A percentile compares a stretch with the other conserved stretches of the same genome.
Conservation (phyloP, 257 asterid species). For the Fraxinus anomala region DNA sequence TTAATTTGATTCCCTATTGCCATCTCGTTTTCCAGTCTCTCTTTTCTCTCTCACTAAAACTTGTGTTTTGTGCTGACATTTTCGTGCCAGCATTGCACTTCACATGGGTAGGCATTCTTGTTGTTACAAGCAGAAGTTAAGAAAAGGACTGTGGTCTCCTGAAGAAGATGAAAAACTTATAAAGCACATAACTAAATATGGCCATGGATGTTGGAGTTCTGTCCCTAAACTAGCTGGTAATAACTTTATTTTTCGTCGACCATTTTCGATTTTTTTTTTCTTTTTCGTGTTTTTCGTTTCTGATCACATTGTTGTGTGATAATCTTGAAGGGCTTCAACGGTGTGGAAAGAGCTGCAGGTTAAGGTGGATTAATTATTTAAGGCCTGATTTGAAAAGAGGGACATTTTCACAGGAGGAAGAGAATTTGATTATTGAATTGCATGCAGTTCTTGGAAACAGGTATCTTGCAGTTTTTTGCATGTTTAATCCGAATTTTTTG, state of each 20-base stretch:
- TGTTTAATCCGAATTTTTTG: neutral
- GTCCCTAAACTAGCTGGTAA: slow-evolving; percentile 93
- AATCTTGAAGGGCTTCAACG: slow-evolving; percentile 63
- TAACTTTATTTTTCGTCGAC: neutral
- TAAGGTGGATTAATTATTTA: slow-evolving; percentile 88
- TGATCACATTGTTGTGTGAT: neutral
- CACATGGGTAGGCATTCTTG: slow-evolving; percentile 96
- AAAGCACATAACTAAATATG: slow-evolving; percentile 71
- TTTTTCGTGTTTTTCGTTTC: too few species aligned
- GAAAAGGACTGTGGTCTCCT: slow-evolving; percentile 98
- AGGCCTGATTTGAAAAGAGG: slow-evolving; percentile 95
- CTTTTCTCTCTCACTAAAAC: slow-evolving; percentile 6
- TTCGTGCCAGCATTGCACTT: slow-evolving; percentile 33
- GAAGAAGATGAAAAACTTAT: slow-evolving; percentile 96
- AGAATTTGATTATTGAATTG: slow-evolving; percentile 71
- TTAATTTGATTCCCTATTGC: slow-evolving; percentile 54
- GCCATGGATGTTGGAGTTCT: slow-evolving; percentile 98
- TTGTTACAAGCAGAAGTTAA: slow-evolving; percentile 78
- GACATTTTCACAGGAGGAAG: slow-evolving; percentile 84
- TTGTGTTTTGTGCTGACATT: slow-evolving; percentile 24
- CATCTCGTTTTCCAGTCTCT: slow-evolving; percentile 39
- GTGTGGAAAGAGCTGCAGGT: slow-evolving; percentile 94
- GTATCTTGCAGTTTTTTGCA: slow-evolving; percentile 30
- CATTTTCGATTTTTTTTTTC: neutral
- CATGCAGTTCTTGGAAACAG: slow-evolving; percentile 96